Evolutionary conservation across 352 stramenopile species (phyloP).

Genomic region (Blastocystis sp.): DNA sequence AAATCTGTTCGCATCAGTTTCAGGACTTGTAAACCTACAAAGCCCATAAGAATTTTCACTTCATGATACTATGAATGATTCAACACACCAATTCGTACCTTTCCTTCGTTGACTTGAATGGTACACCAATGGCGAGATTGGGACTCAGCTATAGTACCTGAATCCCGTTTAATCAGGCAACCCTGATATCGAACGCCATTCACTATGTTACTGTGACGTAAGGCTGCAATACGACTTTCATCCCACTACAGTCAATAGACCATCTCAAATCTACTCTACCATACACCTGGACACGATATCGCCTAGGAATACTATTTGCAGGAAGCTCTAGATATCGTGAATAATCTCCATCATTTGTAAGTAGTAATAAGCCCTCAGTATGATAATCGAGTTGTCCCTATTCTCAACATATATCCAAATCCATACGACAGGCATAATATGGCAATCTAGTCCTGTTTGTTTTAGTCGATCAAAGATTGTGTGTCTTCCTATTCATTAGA

Average conservation of each 20-base stretch:
- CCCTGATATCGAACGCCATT: conserved; percentile 73
- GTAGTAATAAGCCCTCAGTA: conserved; percentile 80
- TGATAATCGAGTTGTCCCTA: conserved; percentile 81
- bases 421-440: conserved; percentile 79
- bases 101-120: conserved; percentile 75
- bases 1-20: conserved; percentile 79
- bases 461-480: conserved; percentile 80
- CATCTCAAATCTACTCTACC: conserved; percentile 66
- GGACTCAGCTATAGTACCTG: neutral
- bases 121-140: conserved; percentile 65
- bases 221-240: conserved; percentile 73
- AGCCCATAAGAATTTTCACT: conserved; percentile 76
- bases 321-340: conserved; percentile 78
- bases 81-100: conserved; percentile 64
- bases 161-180: conserved; percentile 62
- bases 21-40: conserved; percentile 78
- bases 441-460: conserved; percentile 73
- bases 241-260: conserved; percentile 68
- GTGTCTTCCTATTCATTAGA: conserved; percentile 73
- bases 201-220: conserved; percentile 74
- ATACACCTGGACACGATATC: conserved; percentile 77
- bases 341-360: conserved; percentile 83
- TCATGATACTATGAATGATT: conserved; percentile 76
- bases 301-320: conserved; percentile 71
- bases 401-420: neutral